Conservation (phyloP, 2,329 filamentous ascomycete species). For the Xylaria sp. region DNA sequence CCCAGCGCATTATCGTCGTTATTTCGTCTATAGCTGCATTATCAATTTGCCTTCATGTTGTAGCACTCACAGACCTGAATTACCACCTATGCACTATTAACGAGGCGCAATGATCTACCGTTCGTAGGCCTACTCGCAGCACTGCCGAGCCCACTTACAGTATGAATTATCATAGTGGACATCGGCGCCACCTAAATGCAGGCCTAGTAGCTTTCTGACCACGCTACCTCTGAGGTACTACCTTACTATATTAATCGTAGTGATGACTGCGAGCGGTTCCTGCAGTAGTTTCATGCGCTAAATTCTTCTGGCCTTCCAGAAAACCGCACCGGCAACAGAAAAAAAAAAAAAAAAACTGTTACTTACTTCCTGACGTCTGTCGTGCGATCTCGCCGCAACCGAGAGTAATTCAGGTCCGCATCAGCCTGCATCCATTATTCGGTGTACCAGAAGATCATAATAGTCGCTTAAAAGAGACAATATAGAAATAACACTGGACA, state of each 20-base stretch:
- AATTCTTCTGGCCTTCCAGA: constrained; percentile 26
- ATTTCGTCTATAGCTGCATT: background rate
- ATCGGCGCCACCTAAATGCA: constrained; percentile 11
- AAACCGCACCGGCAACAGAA: constrained; percentile 8
- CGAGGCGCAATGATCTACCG: no score
- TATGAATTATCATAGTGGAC: background rate
- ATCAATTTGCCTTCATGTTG: background rate
- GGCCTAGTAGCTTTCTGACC: background rate
- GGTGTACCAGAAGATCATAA: no score
- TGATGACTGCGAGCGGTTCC: constrained; percentile 26
- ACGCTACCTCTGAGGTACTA: background rate
- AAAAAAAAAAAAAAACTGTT: constrained; percentile 18
- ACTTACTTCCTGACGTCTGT: background rate
- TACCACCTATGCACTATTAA: background rate
- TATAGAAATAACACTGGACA: background rate
- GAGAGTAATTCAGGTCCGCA: background rate
- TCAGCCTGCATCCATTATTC: background rate
- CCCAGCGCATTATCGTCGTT: constrained; percentile 1
- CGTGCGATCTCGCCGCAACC: background rate
- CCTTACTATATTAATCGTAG: background rate
- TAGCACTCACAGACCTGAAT: background rate
- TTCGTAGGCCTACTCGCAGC: background rate
- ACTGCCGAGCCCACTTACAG: background rate
- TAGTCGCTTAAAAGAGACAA: no score
- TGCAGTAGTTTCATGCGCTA: constrained; percentile 36